Percentiles rank a stretch among this genome's conserved stretches.
These are phyloP conservation scores for Paecilomyces formosus DNA, from an alignment of 2,329 filamentous ascomycete genomes.

Conservation along the genomic window DNA sequence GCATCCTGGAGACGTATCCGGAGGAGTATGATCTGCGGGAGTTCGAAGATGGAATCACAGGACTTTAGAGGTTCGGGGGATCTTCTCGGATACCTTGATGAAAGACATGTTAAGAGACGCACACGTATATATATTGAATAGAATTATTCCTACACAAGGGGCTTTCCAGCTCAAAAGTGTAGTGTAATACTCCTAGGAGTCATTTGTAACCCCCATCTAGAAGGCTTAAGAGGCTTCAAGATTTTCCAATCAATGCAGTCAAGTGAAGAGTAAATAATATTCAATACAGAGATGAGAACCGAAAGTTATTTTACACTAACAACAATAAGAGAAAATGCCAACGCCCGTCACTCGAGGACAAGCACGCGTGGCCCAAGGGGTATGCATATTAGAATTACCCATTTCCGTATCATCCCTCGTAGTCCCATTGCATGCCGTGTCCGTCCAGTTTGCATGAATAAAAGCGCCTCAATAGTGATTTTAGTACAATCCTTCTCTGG, in stretches of 20 bases:
- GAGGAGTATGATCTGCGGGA: constrained; percentile 80
- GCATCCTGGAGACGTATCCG: constrained; percentile 77
- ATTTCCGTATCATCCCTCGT: background rate
- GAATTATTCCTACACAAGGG: no score
- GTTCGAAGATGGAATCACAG: constrained; percentile 66
- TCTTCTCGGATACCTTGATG: no score
- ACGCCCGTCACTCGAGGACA: background rate
- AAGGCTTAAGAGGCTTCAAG: no score
- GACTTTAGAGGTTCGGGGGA: constrained; percentile 36
- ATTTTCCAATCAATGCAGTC: background rate
- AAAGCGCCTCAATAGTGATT: background rate
- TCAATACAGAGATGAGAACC: background rate
- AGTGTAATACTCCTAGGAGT: no score
- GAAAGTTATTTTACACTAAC: background rate
- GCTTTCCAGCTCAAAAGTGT: no score
- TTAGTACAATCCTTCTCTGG: background rate
- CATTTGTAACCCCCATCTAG: no score
- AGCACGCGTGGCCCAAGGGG: background rate
- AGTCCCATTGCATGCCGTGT: background rate
- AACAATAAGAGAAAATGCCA: background rate
- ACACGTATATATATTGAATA: no score
- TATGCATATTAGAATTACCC: background rate
- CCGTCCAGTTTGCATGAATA: background rate
- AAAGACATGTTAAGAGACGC: no score
- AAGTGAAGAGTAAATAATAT: background rate